A percentile compares a stretch with the other conserved stretches of the same genome.
These are phyloP conservation scores for Parathielavia appendiculata DNA, from an alignment of 495 filamentous ascomycete genomes.

Conservation along the genomic window DNA sequence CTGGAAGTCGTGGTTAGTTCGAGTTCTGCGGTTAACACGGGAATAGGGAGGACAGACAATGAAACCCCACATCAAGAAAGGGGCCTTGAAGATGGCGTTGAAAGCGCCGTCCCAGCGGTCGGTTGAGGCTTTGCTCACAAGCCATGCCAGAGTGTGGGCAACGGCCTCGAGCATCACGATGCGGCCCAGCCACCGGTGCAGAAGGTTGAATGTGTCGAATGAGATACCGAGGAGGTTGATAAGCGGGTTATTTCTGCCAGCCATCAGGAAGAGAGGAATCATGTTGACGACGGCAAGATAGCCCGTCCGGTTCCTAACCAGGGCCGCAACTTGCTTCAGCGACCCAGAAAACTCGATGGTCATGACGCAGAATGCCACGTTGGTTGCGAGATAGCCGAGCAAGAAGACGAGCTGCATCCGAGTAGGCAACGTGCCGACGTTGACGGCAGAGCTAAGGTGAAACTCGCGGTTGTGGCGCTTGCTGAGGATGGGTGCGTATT, in stretches of 20 bases:
- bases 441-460: constrained; percentile 77
- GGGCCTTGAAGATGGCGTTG: constrained; percentile 30
- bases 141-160: constrained; percentile 54
- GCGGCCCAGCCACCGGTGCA: constrained; percentile 74
- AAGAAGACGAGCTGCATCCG: constrained; percentile 78
- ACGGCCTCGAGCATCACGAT: constrained; percentile 63
- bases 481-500: constrained; percentile 74
- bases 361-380: constrained; percentile 73
- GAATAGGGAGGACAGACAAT: constrained; percentile 42
- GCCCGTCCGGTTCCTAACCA: constrained; percentile 70
- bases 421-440: constrained; percentile 83
- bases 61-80: constrained; percentile 49
- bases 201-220: constrained; percentile 73
- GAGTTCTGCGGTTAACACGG: not conserved
- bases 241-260: constrained; percentile 58
- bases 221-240: constrained; percentile 58
- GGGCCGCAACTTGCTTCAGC: constrained; percentile 32
- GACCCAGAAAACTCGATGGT: constrained; percentile 59
- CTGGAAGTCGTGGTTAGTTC: constrained; percentile 34
- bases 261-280: constrained; percentile 54
- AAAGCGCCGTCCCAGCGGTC: constrained; percentile 45
- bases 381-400: constrained; percentile 63
- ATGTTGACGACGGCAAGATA: constrained; percentile 75
- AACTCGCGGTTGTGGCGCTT: constrained; percentile 88
- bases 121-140: constrained; percentile 26